Percentiles rank a stretch among this genome's conserved stretches.
Conservation (phyloP, 2,329 filamentous ascomycete genomes). For the Sphaerulina populicola region DNA sequence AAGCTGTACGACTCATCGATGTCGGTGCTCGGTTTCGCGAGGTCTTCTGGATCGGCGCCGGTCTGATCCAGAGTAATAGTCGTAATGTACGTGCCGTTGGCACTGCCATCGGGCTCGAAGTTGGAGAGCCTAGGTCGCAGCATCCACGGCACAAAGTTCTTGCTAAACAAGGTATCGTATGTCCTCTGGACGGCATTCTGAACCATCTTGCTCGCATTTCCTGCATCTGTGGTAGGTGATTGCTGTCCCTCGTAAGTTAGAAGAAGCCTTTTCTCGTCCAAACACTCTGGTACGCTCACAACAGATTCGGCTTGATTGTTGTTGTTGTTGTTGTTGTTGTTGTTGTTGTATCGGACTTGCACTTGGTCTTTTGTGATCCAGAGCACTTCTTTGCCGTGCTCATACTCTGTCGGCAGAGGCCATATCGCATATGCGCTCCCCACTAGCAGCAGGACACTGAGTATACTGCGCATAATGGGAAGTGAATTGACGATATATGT, state of each 20-base stretch:
- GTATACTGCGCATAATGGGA: conserved; percentile 7
- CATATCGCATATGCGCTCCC: conserved; percentile 35
- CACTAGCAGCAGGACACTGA: conserved; percentile 13
- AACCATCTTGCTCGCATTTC: conserved; percentile 34
- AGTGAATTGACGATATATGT: neutral
- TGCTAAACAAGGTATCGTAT: conserved; percentile 55
- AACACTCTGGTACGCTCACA: conserved; percentile 16
- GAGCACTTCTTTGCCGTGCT: conserved; percentile 35
- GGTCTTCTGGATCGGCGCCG: conserved; percentile 43
- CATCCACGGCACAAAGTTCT: conserved; percentile 70
- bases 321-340: too few species aligned
- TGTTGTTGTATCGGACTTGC: conserved; percentile 30
- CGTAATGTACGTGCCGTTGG: conserved; percentile 44
- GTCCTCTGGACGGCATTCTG: conserved; percentile 47
- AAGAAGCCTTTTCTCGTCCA: conserved; percentile 9
- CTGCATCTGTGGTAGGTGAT: neutral
- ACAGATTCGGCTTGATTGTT: conserved; percentile 22
- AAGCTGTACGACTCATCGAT: conserved; percentile 72
- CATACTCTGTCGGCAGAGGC: conserved; percentile 37
- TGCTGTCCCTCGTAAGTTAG: conserved; percentile 14
- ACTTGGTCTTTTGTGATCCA: conserved; percentile 36
- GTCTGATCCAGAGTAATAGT: conserved; percentile 57
- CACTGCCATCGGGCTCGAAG: conserved; percentile 51
- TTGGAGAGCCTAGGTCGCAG: conserved; percentile 56
- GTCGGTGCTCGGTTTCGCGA: conserved; percentile 53